Evolutionary conservation across 768 basidiomycete genomes (phyloP).

Genomic region (Lentinula edodes): DNA sequence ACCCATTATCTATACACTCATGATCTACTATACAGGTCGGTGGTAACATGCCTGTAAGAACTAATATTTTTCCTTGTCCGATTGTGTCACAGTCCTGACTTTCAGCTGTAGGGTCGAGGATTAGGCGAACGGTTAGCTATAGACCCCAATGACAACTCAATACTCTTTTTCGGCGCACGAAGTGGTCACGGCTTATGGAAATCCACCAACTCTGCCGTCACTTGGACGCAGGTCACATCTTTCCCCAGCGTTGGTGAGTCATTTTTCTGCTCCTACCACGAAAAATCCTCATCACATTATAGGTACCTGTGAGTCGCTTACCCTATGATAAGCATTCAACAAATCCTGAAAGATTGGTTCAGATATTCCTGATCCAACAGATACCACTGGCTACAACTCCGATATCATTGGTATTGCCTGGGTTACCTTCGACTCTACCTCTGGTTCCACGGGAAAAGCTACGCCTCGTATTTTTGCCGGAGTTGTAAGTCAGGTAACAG

Average conservation of each 20-base stretch:
- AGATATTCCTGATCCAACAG: conserved; percentile 43
- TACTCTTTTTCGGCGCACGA: conserved; percentile 60
- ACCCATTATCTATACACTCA: conserved; percentile 19
- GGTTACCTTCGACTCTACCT: conserved; percentile 59
- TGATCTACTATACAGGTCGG: not conserved
- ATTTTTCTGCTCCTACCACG: not conserved
- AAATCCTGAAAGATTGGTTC: not conserved
- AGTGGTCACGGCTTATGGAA: conserved; percentile 65
- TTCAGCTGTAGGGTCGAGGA: not conserved
- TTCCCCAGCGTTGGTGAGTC: conserved; percentile 52
- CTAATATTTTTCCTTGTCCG: not conserved
- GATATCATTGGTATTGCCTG: conserved; percentile 45
- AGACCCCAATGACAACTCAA: conserved; percentile 57
- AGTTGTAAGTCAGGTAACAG: conserved; percentile 24
- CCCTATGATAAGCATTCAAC: not conserved
- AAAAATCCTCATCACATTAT: not conserved
- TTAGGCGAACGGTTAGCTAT: conserved; percentile 47
- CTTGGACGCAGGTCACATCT: conserved; percentile 54
- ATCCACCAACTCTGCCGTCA: conserved; percentile 51
- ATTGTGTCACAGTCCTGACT: not conserved
- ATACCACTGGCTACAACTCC: conserved; percentile 26
- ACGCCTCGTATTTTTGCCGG: conserved; percentile 67
- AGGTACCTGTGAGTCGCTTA: not conserved
- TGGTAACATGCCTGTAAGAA: conserved; percentile 4
- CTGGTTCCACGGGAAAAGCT: conserved; percentile 45